phyloP scores from a whole-genome alignment of 257 asterid species.

The Primulina huaijiensis region DNA sequence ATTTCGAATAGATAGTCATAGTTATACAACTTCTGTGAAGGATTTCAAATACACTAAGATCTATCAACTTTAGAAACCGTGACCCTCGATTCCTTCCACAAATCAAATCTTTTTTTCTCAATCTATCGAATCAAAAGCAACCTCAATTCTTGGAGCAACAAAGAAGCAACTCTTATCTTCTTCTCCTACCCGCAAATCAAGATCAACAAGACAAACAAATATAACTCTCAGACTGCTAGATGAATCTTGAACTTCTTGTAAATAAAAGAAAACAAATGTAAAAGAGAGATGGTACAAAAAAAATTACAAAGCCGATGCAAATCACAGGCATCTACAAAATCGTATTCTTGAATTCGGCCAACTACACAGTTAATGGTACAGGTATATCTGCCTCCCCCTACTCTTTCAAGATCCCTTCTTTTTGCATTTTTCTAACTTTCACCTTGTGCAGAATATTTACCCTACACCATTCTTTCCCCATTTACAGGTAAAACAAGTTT shows the following conservation, averaged over 20 bases:
- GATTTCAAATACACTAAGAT: too few species aligned
- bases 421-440: slow-evolving; percentile 22
- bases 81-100: too few species aligned
- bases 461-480: slow-evolving; percentile 39
- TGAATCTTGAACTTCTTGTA: slow-evolving; percentile 40
- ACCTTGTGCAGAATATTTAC: slow-evolving; percentile 30
- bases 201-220: background rate
- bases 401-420: slow-evolving; percentile 12
- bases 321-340: slow-evolving; percentile 50
- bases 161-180: background rate
- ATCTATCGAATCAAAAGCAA: too few species aligned
- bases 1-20: too few species aligned
- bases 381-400: slow-evolving; percentile 31
- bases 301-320: slow-evolving; percentile 28
- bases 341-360: slow-evolving; percentile 37
- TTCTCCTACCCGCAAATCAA: background rate
- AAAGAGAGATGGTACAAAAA: slow-evolving; percentile 9
- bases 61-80: too few species aligned
- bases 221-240: background rate
- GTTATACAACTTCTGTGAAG: too few species aligned
- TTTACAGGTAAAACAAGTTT: slow-evolving; percentile 49
- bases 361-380: slow-evolving; percentile 45
- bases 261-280: slow-evolving; percentile 36
- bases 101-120: too few species aligned
- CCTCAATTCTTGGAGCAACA: background rate